A percentile compares a stretch with the other conserved stretches of the same genome.
phyloP scores from a whole-genome alignment of 768 basidiomycete species.

The Mrakia blollopis region DNA sequence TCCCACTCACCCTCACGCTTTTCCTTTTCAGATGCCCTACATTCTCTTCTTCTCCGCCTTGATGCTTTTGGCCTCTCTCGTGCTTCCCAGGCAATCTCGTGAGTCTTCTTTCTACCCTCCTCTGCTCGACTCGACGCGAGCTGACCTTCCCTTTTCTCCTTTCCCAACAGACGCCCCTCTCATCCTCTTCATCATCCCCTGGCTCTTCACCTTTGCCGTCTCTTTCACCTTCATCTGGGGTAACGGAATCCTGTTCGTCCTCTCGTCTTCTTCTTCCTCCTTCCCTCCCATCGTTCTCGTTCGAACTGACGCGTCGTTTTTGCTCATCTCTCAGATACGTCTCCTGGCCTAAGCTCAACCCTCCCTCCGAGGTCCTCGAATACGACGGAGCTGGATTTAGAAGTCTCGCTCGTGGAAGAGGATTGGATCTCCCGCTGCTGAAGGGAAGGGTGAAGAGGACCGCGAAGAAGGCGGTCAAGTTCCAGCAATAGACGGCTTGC shows the following conservation, averaged over 20 bases:
- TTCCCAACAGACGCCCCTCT: slow-evolving; percentile 70
- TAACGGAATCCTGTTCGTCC: slow-evolving; percentile 39
- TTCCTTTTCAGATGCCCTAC: slow-evolving; percentile 65
- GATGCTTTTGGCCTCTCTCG: slow-evolving; percentile 61
- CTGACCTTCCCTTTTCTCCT: slow-evolving; percentile 23
- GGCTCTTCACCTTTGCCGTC: slow-evolving; percentile 57
- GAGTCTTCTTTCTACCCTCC: slow-evolving; percentile 40
- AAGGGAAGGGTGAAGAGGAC: not conserved
- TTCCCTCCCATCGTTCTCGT: too few species aligned
- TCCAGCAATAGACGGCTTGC: too few species aligned
- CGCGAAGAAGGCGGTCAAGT: not conserved
- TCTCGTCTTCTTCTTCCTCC: not conserved
- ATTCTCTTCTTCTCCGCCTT: slow-evolving; percentile 46
- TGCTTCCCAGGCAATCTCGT: slow-evolving; percentile 83
- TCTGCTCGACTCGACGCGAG: not conserved
- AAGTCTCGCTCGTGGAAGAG: slow-evolving; percentile 68
- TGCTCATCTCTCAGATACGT: slow-evolving; percentile 66
- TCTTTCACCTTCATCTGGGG: slow-evolving; percentile 63
- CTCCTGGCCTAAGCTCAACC: slow-evolving; percentile 83
- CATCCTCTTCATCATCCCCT: slow-evolving; percentile 72
- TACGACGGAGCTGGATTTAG: slow-evolving; percentile 86
- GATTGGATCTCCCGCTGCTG: slow-evolving; percentile 39
- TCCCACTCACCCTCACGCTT: slow-evolving; percentile 9
- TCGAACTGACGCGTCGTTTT: not conserved
- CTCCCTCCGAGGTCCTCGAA: slow-evolving; percentile 67